Evolutionary conservation across 2,329 filamentous ascomycete genomes (phyloP), one percentile per base, ranked within the genome.

Genomic region (Penicillium sp.): DNA sequence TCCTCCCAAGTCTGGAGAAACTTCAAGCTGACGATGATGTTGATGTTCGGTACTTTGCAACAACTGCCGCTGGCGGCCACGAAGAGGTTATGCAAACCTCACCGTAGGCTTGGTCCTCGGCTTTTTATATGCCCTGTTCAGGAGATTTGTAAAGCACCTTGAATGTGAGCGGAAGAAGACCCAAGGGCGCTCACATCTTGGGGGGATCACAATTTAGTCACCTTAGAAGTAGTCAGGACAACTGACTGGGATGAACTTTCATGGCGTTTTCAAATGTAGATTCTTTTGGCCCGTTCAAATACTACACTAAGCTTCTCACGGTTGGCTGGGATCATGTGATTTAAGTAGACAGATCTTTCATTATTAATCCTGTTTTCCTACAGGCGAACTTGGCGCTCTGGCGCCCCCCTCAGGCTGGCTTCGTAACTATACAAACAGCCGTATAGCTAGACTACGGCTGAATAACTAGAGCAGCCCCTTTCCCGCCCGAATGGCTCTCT

Each of bases 21-120:
- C 85, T 99, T 73, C 93, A 97, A 83, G 91, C 94, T 81, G 95
- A 99, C 76, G 92, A 96, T 69, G 95, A 99, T 81, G 94, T 98
- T 70, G 95, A 99, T 81, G 95, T 99, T 73, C 89, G 95, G 78
- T 99, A 94, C 84, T 99, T 97, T 81, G 95, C 95, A 67, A 96
- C 93, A 65, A 96, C 92, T 67, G 94, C 95, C 53, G 90, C 90
- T 64, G 88, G 78, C 62, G 81, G 76, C 71, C 73, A 81, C 67
- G 79, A 80, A 63, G 85, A 85, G 73, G 80, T 77, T 64, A 85
- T 84, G 84, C 80, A 83, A 72, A 86, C 81, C 66, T 84, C 82
- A 66, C 81, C 77, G 63, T 79, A 73, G 70, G 70, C 64, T 64
- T 61, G 15, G 58, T 29, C 50, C 26, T 30, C 61, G 31, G 52